phyloP scores from a whole-genome alignment of 352 stramenopile genomes.

The Phytophthora chlamydospora region DNA sequence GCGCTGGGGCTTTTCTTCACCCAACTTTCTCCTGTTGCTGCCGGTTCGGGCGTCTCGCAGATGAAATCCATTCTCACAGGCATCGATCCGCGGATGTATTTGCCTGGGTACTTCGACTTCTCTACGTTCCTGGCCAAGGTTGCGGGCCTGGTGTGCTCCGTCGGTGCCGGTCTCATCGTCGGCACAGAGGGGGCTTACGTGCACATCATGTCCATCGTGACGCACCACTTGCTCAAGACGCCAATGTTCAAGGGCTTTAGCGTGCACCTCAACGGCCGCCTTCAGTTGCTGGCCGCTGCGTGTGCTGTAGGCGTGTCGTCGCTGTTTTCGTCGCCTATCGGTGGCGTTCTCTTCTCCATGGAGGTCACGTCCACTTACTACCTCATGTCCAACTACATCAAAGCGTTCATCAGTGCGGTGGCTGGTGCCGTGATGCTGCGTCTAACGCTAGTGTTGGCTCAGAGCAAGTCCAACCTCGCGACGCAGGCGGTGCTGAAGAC shows the following conservation, averaged over 20 bases:
- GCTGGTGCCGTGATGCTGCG: constrained; percentile 79
- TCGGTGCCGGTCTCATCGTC: constrained; percentile 94
- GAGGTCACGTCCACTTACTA: constrained; percentile 93
- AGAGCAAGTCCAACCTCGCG: constrained; percentile 58
- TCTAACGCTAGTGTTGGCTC: constrained; percentile 62
- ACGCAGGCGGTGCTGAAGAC: constrained; percentile 59
- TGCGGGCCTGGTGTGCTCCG: constrained; percentile 93
- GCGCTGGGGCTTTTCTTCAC: constrained; percentile 73
- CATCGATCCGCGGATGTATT: constrained; percentile 80
- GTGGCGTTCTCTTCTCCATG: constrained; percentile 95
- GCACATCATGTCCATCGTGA: constrained; percentile 95
- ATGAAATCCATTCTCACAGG: constrained; percentile 92
- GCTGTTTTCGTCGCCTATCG: constrained; percentile 93
- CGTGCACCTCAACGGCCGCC: constrained; percentile 71
- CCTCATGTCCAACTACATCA: constrained; percentile 91
- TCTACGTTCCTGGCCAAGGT: constrained; percentile 89
- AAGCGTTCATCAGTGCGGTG: constrained; percentile 87
- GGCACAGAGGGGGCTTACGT: constrained; percentile 99
- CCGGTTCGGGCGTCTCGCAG: constrained; percentile 83
- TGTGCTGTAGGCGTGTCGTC: constrained; percentile 93
- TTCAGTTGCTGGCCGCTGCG: constrained; percentile 91
- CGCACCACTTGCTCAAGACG: constrained; percentile 89
- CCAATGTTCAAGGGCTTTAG: constrained; percentile 79
- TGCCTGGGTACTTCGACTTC: constrained; percentile 85
- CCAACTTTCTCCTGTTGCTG: constrained; percentile 68